Evolutionary conservation across 2,329 filamentous ascomycete species (phyloP), one percentile per base, ranked within the genome.

Genomic region (Talaromyces sp.): DNA sequence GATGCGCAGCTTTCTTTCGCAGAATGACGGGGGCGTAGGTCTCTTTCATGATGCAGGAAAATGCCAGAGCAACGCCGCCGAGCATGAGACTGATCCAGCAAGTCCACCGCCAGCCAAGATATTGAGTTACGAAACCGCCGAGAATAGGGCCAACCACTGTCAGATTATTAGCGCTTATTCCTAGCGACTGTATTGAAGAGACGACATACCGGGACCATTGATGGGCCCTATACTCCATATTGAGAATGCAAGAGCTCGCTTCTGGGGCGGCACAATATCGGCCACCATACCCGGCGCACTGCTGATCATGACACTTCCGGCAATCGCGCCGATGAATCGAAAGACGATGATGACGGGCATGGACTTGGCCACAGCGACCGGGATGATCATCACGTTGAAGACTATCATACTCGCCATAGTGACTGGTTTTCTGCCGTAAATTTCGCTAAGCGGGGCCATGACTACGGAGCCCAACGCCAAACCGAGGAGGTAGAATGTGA

Each of bases 181-280:
- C 7, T 48, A 39, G 4, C 46, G 40, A 2, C 16, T 46, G 33
- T 14, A 60, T 28, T 28, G 28, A 28, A 61, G 54, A 1, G 67
- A 69, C 65, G 69, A 25, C 58, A 52, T 65, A 76, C 76, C 78
- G 58, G 77, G 89, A 16, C 89, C 92, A 70, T 96, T 96, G 73
- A 96, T 84, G 0, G 93, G 92, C 0, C 91, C 92, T 60, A 96
- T 86, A 65, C 83, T 86, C 87, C 92, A 96, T 37, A 96, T 81
- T 4, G 87, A 91, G 76, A 96, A 91, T 46, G 88, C 88, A n/a
- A 95, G 77, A 2, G 91, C 91, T 16, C 93, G 86, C 69, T 90
- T 86, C 56, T 96, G 86, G 52, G 93, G 90, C 14, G 60, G 60
- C 5, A 63, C 44, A 25, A 65, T 50, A 62, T 71, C 69, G n/a